These are phyloP conservation scores for Globisporangium sylvaticum DNA, from an alignment of 352 stramenopile genomes.

Conservation along the genomic window DNA sequence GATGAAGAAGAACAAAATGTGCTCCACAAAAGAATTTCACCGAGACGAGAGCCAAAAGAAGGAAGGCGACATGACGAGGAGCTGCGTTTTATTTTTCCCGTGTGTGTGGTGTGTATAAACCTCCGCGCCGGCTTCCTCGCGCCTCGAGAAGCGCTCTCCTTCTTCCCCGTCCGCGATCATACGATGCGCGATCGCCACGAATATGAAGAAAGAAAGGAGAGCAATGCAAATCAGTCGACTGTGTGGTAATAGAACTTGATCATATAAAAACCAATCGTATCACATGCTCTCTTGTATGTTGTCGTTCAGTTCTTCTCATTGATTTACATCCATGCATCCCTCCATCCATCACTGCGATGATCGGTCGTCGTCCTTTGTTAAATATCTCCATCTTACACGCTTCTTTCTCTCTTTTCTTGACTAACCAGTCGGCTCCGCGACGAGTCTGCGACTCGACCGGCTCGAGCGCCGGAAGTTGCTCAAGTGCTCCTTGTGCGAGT, in stretches of 20 bases:
- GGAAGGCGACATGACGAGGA: background rate
- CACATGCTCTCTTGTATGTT: background rate
- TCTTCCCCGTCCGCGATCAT: background rate
- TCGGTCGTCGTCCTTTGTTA: background rate
- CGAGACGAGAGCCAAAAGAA: background rate
- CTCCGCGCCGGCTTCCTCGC: constrained; percentile 1
- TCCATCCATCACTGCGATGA: background rate
- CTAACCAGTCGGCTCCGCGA: background rate
- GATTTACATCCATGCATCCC: background rate
- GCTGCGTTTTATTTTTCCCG: background rate
- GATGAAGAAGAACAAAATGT: background rate
- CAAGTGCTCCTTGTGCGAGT: constrained; percentile 39
- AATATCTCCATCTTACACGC: background rate
- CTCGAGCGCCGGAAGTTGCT: constrained; percentile 17
- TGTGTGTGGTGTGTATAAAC: constrained; percentile 9
- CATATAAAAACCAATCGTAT: constrained; percentile 2
- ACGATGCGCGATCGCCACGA: background rate
- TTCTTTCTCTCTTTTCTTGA: background rate
- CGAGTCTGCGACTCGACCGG: constrained; percentile 7
- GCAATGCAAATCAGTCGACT: background rate
- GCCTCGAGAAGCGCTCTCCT: background rate
- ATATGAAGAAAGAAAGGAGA: background rate
- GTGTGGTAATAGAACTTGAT: constrained; percentile 10
- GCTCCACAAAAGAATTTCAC: background rate
- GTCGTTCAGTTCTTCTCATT: background rate